These are phyloP conservation scores for Populus davidiana DNA, from an alignment of 345 rosid species.

Conservation along the genomic window DNA sequence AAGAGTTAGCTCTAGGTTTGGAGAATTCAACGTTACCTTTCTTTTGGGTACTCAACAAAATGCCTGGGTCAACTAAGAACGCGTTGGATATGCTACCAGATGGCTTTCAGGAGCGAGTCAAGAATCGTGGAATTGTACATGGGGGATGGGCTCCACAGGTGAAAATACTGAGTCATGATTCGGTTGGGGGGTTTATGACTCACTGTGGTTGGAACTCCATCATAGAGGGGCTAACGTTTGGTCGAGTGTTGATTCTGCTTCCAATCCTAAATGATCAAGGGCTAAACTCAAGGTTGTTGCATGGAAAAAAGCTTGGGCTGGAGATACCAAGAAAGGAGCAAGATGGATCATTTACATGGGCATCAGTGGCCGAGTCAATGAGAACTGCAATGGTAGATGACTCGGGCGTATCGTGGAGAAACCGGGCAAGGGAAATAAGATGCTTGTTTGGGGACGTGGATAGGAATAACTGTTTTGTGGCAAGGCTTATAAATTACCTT, in stretches of 20 bases:
- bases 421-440: neutral
- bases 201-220: slow-evolving; percentile 28
- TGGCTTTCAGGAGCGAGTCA: slow-evolving; percentile 10
- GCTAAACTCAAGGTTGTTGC: slow-evolving; percentile 23
- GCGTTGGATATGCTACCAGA: slow-evolving; percentile 19
- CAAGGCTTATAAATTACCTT: neutral
- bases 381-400: slow-evolving; percentile 3
- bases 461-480: neutral
- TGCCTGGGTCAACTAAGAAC: slow-evolving; percentile 11
- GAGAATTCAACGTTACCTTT: slow-evolving; percentile 43
- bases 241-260: slow-evolving; percentile 14
- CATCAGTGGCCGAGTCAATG: slow-evolving; percentile 8
- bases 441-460: neutral
- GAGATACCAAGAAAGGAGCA: slow-evolving; percentile 17
- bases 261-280: slow-evolving; percentile 26
- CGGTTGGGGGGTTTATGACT: slow-evolving; percentile 27
- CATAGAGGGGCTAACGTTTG: slow-evolving; percentile 10
- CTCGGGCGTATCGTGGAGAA: neutral
- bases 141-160: slow-evolving; percentile 19
- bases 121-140: slow-evolving; percentile 8
- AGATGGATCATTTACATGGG: slow-evolving; percentile 22
- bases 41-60: slow-evolving; percentile 38
- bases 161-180: slow-evolving; percentile 25
- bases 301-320: slow-evolving; percentile 18
- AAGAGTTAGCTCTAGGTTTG: slow-evolving; percentile 42